Conservation (phyloP, 805 yeast genomes). For the Ogataea pini region DNA sequence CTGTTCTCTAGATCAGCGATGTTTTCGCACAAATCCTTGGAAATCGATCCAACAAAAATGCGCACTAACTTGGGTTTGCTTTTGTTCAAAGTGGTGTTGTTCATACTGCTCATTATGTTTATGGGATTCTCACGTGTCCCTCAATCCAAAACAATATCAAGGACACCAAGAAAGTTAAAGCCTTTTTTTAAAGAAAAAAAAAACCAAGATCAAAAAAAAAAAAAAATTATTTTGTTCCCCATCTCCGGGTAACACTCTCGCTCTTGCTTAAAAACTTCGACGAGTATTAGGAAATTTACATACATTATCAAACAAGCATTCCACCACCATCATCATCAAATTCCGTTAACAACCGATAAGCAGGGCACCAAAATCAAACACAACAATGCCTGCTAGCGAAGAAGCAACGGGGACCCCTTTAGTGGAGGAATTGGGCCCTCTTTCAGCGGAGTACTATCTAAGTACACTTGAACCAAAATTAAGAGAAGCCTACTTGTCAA, state of each 20-base stretch:
- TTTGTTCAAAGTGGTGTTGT: neutral
- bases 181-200: neutral
- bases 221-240: neutral
- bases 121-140: neutral
- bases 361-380: neutral
- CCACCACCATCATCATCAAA: neutral
- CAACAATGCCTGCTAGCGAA: slow-evolving; percentile 15
- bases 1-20: slow-evolving; percentile 52
- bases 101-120: neutral
- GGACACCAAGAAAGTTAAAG: too few relatives aligned
- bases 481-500: slow-evolving; percentile 27
- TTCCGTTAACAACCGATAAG: neutral
- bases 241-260: slow-evolving; percentile 10
- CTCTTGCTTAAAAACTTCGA: slow-evolving; percentile 1
- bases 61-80: slow-evolving; percentile 12
- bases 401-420: slow-evolving; percentile 7
- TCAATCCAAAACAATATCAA: too few relatives aligned
- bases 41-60: slow-evolving; percentile 69
- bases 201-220: neutral
- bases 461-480: slow-evolving; percentile 21
- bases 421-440: slow-evolving; percentile 22
- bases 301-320: slow-evolving; percentile 3
- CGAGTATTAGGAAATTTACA: slow-evolving; percentile 1
- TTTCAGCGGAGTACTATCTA: slow-evolving; percentile 31
- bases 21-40: slow-evolving; percentile 49